Percentiles rank a stretch among this genome's conserved stretches.
Conservation (phyloP, 805 yeast species). For the Starmerella cellae region DNA sequence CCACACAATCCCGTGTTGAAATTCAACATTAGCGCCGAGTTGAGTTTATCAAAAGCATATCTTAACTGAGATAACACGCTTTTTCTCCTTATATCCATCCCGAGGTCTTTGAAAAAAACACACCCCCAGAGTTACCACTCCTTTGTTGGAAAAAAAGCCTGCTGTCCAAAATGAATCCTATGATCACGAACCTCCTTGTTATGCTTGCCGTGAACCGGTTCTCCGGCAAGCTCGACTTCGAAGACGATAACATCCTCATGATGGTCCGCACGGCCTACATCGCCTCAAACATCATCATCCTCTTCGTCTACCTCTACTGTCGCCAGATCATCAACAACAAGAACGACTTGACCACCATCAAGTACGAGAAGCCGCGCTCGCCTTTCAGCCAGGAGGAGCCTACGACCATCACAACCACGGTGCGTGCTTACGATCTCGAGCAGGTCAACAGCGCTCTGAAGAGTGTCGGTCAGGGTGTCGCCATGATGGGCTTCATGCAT, state of each 20-base stretch:
- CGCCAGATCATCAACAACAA: conserved; percentile 48
- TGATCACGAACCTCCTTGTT: conserved; percentile 68
- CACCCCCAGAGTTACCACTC: neutral
- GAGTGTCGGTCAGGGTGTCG: conserved; percentile 74
- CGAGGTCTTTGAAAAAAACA: neutral
- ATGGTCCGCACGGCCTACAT: conserved; percentile 65
- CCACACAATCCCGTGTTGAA: too few species aligned
- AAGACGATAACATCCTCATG: conserved; percentile 59
- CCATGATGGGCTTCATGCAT: conserved; percentile 98
- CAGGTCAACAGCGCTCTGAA: conserved; percentile 72
- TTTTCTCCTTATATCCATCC: neutral
- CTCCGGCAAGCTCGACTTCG: conserved; percentile 76
- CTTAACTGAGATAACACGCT: too few species aligned
- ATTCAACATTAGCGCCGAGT: too few species aligned
- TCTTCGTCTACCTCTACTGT: conserved; percentile 53
- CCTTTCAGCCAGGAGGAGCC: conserved; percentile 61
- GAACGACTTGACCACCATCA: conserved; percentile 80
- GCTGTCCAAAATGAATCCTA: conserved; percentile 59
- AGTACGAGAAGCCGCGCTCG: conserved; percentile 76
- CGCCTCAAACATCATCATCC: conserved; percentile 50
- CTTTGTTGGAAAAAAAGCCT: too few species aligned
- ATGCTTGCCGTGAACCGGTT: conserved; percentile 97
- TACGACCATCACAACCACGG: conserved; percentile 67
- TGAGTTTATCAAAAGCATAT: too few species aligned
- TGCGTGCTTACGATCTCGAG: conserved; percentile 86